Conservation (phyloP, 345 rosid genomes). For the Ceriops tagal region DNA sequence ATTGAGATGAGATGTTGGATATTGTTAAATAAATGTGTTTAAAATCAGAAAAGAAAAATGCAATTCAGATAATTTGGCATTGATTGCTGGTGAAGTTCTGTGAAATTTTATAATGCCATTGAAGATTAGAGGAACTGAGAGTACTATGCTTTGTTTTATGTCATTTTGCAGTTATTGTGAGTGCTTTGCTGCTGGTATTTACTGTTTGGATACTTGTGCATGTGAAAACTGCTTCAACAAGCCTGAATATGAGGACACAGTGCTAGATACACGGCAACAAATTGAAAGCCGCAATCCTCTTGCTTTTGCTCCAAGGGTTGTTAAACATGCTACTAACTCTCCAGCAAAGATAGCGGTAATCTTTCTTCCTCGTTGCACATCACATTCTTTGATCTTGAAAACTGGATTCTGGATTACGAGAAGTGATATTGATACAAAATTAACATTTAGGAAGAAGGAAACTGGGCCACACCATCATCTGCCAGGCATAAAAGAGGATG, state of each 20-base stretch:
- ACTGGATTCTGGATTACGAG: neutral
- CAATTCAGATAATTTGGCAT: no score
- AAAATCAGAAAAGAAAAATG: no score
- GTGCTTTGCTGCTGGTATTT: constrained; percentile 40
- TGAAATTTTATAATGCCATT: neutral
- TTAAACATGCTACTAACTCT: constrained; percentile 14
- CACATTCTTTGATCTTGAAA: neutral
- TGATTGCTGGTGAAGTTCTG: no score
- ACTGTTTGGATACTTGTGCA: constrained; percentile 36
- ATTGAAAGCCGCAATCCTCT: constrained; percentile 42
- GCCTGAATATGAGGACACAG: constrained; percentile 38
- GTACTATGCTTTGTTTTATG: constrained; percentile 2
- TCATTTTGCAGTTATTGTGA: constrained; percentile 41
- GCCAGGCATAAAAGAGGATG: constrained; percentile 51
- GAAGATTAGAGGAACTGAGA: neutral
- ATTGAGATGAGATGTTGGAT: no score
- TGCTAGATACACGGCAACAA: constrained; percentile 28
- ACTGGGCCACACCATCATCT: constrained; percentile 24
- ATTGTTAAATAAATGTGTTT: no score
- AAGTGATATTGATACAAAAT: constrained; percentile 12
- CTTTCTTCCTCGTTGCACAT: neutral
- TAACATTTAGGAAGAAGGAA: constrained; percentile 29
- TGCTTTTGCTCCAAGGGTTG: constrained; percentile 47
- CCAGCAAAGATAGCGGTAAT: constrained; percentile 24
- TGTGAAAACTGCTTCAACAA: constrained; percentile 39